Base-by-base conservation (phyloP, 1,139 yeast species). In the Lodderomyces oxycetoniae region DNA sequence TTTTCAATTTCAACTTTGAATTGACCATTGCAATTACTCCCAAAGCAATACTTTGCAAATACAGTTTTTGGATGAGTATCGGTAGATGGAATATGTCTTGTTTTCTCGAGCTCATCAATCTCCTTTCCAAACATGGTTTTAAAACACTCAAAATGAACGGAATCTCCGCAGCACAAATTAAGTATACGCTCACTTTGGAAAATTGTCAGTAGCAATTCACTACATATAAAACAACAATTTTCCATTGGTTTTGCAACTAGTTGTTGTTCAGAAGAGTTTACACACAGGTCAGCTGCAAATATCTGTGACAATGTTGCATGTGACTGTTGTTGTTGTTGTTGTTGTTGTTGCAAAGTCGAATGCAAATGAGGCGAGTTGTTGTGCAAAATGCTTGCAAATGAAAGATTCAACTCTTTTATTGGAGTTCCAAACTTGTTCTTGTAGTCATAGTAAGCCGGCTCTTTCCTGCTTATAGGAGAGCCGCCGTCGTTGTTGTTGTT, bases 111-210 rank as follows among this genome's bases (percentile, higher is more conserved):
- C 7, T 20, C 25, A 6, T 12, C 24, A 22, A 31, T 22, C 11
- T 40, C 39, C 4, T 32, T 33, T 5, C 23, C n/a, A 14, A 36
- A 28, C 17, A 28, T 19, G 3, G 42, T 31, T 23, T 35, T 46
- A 32, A 63, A 56, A 40, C 73, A 67, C 37, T 64, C 64, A 28
- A 60, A 60, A 40, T 67, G 73, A 17, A 63, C 48, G 32, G 47
- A 54, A 38, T 65, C 70, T 3, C 69, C 69, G 47, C 73, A 67
- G 16, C 44, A 42, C 28, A 67, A 52, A 26, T 55, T 55, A 11
- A 66, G 45, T 10, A 65, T 42, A 26, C 46, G 45, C 40, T 67
- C 73, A n/a, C 52, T 48, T 9, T 46, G 49, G n/a, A 67, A 50
- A 31, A 57, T 61, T 10, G 59, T 52, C 30, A 55, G 49, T 10